Evolutionary conservation across 1,284 basidiomycete genomes (phyloP).

Genomic region (Trichosporon sp.): DNA sequence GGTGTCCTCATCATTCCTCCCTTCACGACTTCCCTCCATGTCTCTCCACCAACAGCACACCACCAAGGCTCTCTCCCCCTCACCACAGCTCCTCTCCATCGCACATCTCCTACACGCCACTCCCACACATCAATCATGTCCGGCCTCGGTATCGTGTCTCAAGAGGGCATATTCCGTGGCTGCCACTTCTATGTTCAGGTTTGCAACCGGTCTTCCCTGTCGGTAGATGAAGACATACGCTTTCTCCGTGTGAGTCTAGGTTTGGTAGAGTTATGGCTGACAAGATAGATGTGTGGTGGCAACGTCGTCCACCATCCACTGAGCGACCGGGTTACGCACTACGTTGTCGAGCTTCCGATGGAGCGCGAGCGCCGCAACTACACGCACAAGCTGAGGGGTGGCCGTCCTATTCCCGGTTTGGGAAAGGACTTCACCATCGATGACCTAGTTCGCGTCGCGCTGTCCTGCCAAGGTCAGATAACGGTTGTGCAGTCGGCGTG

Average conservation of each 20-base stretch:
- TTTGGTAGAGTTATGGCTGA: not conserved
- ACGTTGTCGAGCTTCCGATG: not conserved
- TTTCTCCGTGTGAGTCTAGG: not conserved
- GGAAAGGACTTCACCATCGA: constrained; percentile 5
- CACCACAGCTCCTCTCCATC: not conserved
- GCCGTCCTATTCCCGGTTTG: not conserved
- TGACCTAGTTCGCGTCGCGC: not conserved
- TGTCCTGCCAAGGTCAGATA: not conserved
- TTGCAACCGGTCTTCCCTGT: not conserved
- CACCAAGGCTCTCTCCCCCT: not conserved
- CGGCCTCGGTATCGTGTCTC: not conserved
- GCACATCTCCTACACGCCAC: not conserved
- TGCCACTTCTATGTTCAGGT: not conserved
- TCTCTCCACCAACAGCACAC: not conserved
- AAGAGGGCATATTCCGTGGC: not conserved
- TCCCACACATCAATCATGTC: not conserved
- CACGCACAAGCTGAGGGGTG: not conserved
- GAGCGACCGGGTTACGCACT: not conserved
- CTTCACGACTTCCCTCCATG: not conserved
- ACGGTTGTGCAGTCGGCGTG: constrained; percentile 12
- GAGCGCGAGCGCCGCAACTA: constrained; percentile 6
- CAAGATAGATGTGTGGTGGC: constrained; percentile 5
- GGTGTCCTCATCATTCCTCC: not conserved
- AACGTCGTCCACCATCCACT: constrained; percentile 1
- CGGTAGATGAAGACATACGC: not conserved